Conservation (phyloP, 139 green algal species). For the Tetraselmis striata region DNA sequence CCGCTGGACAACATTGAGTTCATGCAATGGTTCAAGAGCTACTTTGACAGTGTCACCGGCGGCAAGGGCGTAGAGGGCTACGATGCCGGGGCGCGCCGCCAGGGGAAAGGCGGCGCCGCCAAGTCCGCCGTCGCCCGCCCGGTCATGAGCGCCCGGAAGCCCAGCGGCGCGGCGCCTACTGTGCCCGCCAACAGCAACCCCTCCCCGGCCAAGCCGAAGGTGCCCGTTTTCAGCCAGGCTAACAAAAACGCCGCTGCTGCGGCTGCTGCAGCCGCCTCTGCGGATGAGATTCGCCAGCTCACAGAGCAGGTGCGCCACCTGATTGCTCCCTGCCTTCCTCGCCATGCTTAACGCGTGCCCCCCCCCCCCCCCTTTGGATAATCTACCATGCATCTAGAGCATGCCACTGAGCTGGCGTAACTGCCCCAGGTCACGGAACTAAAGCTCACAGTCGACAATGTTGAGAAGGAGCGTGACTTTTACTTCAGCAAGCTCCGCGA, state of each 20-base stretch:
- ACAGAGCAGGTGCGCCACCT: slow-evolving; percentile 11
- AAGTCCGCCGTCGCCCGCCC: background rate
- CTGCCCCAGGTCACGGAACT: slow-evolving; percentile 47
- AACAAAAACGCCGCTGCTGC: background rate
- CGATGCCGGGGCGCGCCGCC: slow-evolving; percentile 35
- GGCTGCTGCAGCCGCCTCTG: background rate
- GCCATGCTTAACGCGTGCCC: too few relatives aligned
- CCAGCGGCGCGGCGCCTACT: background rate
- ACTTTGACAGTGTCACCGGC: slow-evolving; percentile 43
- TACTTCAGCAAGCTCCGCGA: slow-evolving; percentile 95
- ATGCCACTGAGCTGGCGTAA: too few relatives aligned
- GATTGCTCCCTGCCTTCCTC: too few relatives aligned
- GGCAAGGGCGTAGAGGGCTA: slow-evolving; percentile 47
- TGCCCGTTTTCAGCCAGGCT: background rate
- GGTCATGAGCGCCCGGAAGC: background rate
- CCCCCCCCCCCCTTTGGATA: too few relatives aligned
- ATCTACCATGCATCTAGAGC: too few relatives aligned
- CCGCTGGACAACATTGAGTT: slow-evolving; percentile 96
- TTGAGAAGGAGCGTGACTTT: slow-evolving; percentile 68
- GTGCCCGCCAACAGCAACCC: background rate
- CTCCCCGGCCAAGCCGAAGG: background rate
- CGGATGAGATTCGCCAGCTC: slow-evolving; percentile 14
- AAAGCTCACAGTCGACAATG: slow-evolving; percentile 52
- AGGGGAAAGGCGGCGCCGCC: background rate
- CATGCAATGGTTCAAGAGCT: slow-evolving; percentile 81